Evolutionary conservation across 176 grass and related monocot species (phyloP).

Genomic region (Oryza nivara): DNA sequence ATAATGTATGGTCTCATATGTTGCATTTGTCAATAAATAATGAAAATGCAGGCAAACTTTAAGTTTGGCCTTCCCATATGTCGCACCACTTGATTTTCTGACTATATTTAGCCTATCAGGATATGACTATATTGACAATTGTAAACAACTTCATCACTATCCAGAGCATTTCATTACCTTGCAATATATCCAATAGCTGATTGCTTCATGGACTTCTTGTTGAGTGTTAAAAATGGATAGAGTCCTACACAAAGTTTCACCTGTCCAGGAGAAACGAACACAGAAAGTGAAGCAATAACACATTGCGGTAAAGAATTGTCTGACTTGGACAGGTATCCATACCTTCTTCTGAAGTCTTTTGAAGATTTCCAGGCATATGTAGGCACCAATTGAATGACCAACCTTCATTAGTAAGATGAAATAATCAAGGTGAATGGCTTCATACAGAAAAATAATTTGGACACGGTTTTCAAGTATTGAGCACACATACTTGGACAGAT

Average conservation of each 20-base stretch:
- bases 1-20: not conserved
- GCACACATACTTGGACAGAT: not conserved
- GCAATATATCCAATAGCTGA: conserved; percentile 68
- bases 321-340: not conserved
- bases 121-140: conserved; percentile 22
- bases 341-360: conserved; percentile 81
- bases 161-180: conserved; percentile 57
- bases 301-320: not conserved
- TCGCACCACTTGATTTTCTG: not conserved
- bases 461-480: not conserved
- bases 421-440: not conserved
- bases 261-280: conserved; percentile 55
- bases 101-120: conserved; percentile 23
- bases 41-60: not conserved
- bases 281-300: conserved; percentile 28
- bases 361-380: conserved; percentile 83
- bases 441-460: conserved; percentile 10
- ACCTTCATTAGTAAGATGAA: conserved; percentile 53
- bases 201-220: conserved; percentile 71
- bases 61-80: not conserved
- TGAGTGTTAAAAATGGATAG: conserved; percentile 92
- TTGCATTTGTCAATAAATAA: conserved; percentile 15
- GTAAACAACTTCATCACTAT: conserved; percentile 1
- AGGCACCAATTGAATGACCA: conserved; percentile 94
- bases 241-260: conserved; percentile 66